These are phyloP conservation scores for Aspergillus novofumigatus DNA, from an alignment of 2,329 filamentous ascomycete genomes.

Conservation along the genomic window DNA sequence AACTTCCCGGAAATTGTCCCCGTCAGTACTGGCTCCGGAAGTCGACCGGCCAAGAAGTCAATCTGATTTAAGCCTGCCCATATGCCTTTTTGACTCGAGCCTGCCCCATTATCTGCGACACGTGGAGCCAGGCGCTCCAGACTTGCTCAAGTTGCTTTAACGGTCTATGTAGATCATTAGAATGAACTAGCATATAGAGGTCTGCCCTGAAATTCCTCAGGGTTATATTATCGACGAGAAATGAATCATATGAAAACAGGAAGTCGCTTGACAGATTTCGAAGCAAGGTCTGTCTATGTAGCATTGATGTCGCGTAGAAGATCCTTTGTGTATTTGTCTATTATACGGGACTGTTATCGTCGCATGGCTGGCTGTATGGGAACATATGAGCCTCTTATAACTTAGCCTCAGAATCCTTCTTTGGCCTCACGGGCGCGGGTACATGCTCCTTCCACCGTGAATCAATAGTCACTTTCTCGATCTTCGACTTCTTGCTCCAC, in stretches of 20 bases:
- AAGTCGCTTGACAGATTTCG: constrained; percentile 8
- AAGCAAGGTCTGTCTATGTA: not conserved
- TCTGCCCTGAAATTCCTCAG: constrained; percentile 3
- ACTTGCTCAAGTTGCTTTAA: not conserved
- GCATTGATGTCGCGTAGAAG: not conserved
- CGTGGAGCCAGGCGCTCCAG: constrained; percentile 3
- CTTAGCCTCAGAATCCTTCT: constrained; percentile 24
- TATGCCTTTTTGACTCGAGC: constrained; percentile 3
- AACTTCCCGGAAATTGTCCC: constrained; percentile 54
- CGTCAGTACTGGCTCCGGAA: constrained; percentile 13
- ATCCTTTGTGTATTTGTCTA: not conserved
- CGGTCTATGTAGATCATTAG: not conserved
- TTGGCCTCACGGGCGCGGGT: constrained; percentile 26
- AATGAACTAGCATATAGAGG: constrained; percentile 9
- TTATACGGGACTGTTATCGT: not conserved
- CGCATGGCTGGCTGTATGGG: constrained; percentile 1
- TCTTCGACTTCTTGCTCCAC: constrained; percentile 49
- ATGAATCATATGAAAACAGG: constrained; percentile 1
- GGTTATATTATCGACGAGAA: constrained; percentile 10
- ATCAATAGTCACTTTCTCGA: constrained; percentile 55
- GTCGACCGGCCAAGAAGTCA: constrained; percentile 29
- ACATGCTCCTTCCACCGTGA: constrained; percentile 49
- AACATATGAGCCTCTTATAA: constrained; percentile 15
- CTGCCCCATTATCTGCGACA: not conserved
- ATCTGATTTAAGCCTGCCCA: constrained; percentile 11